Percentiles rank a stretch among this genome's conserved stretches.
Conservation (phyloP, 192 early-diverging fungal species). For the Backusella mclennaniae region DNA sequence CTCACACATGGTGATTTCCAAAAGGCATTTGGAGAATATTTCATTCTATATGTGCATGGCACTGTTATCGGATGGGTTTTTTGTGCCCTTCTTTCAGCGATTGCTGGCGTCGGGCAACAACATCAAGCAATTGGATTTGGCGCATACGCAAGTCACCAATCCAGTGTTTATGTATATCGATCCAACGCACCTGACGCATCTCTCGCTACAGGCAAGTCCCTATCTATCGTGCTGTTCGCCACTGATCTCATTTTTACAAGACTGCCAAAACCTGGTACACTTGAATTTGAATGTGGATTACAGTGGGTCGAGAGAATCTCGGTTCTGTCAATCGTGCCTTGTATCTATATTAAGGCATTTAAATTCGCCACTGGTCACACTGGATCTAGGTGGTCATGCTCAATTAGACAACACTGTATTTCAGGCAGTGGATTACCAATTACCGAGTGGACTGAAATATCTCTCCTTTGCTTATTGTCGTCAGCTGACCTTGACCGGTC, state of each 20-base stretch:
- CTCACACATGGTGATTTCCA: not conserved
- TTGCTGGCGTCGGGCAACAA: not conserved
- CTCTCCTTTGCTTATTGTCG: not conserved
- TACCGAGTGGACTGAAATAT: not conserved
- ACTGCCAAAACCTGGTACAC: not conserved
- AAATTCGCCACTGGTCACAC: not conserved
- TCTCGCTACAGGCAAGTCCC: not conserved
- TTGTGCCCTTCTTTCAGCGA: constrained; percentile 7
- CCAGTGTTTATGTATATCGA: not conserved
- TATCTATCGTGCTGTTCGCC: not conserved
- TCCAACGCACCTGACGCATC: not conserved
- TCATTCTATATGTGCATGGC: constrained; percentile 15
- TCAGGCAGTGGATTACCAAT: not conserved
- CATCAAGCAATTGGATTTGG: constrained; percentile 5
- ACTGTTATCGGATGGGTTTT: not conserved
- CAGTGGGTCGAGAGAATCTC: not conserved
- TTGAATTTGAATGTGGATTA: constrained; percentile 2
- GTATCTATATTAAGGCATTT: not conserved
- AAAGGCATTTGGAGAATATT: not conserved
- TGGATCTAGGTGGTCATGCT: constrained; percentile 9
- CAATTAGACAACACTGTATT: not conserved
- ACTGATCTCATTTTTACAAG: not conserved
- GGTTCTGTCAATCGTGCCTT: constrained; percentile 11
- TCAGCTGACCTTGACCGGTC: not conserved
- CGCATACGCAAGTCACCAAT: not conserved